phyloP scores from a whole-genome alignment of 768 basidiomycete genomes.

The Ramaria sp. region DNA sequence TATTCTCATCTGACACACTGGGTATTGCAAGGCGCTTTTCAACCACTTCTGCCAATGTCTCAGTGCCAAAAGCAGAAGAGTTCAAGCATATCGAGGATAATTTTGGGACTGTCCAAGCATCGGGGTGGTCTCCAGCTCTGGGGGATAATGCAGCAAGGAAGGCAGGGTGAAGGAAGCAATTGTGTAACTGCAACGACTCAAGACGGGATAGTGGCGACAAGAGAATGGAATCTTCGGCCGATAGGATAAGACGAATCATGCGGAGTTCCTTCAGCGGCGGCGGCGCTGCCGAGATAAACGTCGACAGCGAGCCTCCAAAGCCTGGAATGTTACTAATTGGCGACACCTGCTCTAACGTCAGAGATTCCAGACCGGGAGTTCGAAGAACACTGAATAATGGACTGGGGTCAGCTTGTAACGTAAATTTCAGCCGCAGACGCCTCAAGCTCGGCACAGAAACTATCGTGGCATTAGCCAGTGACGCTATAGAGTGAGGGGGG shows the following conservation, averaged over 20 bases:
- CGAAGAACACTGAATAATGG: not conserved
- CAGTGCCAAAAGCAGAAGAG: not conserved
- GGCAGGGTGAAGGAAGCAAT: not conserved
- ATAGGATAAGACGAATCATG: not conserved
- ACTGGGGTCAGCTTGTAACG: constrained; percentile 2
- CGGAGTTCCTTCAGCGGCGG: not conserved
- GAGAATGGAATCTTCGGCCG: not conserved
- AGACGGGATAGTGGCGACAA: not conserved
- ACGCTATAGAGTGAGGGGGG: not conserved
- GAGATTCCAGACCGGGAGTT: constrained; percentile 1
- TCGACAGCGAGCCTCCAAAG: not conserved
- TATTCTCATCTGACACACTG: not conserved
- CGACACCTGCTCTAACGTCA: constrained; percentile 1
- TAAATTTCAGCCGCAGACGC: not conserved
- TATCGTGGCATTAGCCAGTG: not conserved
- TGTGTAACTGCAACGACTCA: not conserved
- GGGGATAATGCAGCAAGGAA: not conserved
- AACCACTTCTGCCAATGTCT: not conserved
- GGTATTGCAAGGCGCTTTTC: not conserved
- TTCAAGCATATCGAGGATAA: not conserved
- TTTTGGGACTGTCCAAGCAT: not conserved
- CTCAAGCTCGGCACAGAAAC: constrained; percentile 1
- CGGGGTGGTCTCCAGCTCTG: not conserved
- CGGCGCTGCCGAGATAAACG: not conserved
- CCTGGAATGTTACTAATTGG: constrained; percentile 2